Evolutionary conservation across 331 rosid species (phyloP).

Genomic region (Malus hybrid): DNA sequence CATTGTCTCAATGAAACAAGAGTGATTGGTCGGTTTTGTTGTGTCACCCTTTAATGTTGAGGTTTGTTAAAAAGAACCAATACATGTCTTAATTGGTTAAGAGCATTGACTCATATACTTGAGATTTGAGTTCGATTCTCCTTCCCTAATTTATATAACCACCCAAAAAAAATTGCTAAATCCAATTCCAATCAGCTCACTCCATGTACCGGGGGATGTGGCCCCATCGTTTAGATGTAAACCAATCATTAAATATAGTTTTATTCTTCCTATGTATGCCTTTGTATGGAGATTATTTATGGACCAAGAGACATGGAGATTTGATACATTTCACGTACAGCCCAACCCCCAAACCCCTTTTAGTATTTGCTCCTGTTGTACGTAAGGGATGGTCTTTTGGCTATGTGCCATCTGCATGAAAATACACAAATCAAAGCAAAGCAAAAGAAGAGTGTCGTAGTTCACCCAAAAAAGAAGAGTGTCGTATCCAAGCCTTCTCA

Average conservation of each 20-base stretch:
- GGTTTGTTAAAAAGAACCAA: too few relatives aligned
- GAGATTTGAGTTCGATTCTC: too few relatives aligned
- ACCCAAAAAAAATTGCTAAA: not conserved
- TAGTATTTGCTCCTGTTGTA: slow-evolving; percentile 33
- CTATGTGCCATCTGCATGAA: slow-evolving; percentile 37
- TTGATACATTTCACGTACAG: not conserved
- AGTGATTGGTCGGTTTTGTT: too few relatives aligned
- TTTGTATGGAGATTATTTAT: not conserved
- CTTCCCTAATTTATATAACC: too few relatives aligned
- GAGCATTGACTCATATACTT: too few relatives aligned
- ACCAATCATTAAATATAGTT: not conserved
- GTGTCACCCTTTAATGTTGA: too few relatives aligned
- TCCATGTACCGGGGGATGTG: not conserved
- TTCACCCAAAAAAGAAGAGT: slow-evolving; percentile 33
- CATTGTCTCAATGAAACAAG: too few relatives aligned
- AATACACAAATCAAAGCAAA: slow-evolving; percentile 65
- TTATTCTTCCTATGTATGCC: not conserved
- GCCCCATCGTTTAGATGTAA: not conserved
- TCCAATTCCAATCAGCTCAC: not conserved
- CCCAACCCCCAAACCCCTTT: slow-evolving; percentile 22
- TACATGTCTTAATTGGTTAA: too few relatives aligned
- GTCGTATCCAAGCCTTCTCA: slow-evolving; percentile 52
- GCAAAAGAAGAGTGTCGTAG: slow-evolving; percentile 43
- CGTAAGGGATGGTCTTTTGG: slow-evolving; percentile 57
- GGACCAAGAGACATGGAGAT: not conserved